phyloP scores from a whole-genome alignment of 2,329 filamentous ascomycete genomes.

The Phyllosticta ampelicida region DNA sequence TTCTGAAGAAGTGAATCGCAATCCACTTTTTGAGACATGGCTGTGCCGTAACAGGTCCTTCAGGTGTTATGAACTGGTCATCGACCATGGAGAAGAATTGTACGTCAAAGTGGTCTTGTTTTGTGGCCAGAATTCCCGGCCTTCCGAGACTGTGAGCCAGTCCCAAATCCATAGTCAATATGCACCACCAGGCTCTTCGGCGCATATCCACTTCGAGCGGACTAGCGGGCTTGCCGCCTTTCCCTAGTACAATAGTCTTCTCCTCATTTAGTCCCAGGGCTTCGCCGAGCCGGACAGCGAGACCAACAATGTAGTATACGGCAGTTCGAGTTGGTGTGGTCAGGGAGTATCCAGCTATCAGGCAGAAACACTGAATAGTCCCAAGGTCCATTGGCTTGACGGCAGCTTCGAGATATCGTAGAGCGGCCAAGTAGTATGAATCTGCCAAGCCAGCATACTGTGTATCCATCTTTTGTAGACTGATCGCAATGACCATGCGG shows the following conservation, averaged over 20 bases:
- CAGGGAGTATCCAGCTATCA: conserved; percentile 86
- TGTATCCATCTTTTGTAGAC: conserved; percentile 80
- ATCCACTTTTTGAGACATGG: conserved; percentile 77
- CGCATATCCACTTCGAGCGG: conserved; percentile 79
- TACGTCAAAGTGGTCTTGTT: conserved; percentile 73
- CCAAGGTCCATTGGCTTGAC: conserved; percentile 81
- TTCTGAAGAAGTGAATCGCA: conserved; percentile 86
- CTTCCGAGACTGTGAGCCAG: conserved; percentile 80
- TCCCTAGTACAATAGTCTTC: conserved; percentile 63
- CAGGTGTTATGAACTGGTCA: conserved; percentile 69
- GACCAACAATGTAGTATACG: conserved; percentile 84
- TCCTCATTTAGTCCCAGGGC: conserved; percentile 82
- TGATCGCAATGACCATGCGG: conserved; percentile 88
- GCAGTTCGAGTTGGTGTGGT: conserved; percentile 85
- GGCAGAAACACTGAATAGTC: conserved; percentile 76
- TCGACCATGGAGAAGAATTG: conserved; percentile 72
- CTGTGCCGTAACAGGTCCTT: conserved; percentile 60
- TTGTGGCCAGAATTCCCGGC: conserved; percentile 73
- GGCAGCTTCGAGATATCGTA: conserved; percentile 72
- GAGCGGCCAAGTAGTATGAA: conserved; percentile 85
- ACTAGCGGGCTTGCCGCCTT: conserved; percentile 50
- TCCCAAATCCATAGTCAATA: conserved; percentile 79
- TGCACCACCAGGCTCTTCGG: conserved; percentile 76
- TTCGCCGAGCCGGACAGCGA: conserved; percentile 79
- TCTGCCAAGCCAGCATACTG: conserved; percentile 90